phyloP scores from a whole-genome alignment of 2,329 filamentous ascomycete genomes.

The Xylariales sp. region DNA sequence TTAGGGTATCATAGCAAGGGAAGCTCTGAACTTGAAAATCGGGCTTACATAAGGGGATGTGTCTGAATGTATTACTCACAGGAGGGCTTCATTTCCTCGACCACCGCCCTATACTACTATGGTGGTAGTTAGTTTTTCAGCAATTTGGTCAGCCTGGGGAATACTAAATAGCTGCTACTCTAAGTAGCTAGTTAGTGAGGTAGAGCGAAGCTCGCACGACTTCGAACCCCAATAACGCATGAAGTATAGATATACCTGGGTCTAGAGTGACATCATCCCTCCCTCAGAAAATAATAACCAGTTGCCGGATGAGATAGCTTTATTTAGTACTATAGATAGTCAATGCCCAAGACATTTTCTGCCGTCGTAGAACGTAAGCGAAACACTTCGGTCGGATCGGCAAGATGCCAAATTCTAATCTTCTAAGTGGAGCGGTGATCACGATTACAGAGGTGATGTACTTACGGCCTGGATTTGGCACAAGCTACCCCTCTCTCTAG shows the following conservation, averaged over 20 bases:
- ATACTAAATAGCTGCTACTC: not conserved
- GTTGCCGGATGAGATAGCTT: not conserved
- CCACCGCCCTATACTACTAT: not conserved
- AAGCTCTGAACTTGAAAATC: not conserved
- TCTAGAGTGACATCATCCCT: not conserved
- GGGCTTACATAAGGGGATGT: not conserved
- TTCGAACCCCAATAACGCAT: not conserved
- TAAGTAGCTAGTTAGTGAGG: not conserved
- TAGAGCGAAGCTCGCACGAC: not conserved
- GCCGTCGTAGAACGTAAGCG: not conserved
- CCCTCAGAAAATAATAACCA: not conserved
- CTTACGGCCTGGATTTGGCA: conserved; percentile 11
- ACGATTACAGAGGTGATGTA: conserved; percentile 19
- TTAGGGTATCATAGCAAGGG: conserved; percentile 8
- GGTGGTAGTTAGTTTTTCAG: not conserved
- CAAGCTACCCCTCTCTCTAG: conserved; percentile 15
- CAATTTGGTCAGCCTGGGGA: not conserved
- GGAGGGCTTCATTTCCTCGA: not conserved
- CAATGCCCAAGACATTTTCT: not conserved
- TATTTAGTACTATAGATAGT: not conserved
- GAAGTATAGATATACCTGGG: not conserved
- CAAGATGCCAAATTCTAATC: conserved; percentile 12
- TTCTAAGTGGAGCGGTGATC: conserved; percentile 2
- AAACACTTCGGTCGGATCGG: not conserved
- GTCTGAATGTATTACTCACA: not conserved